Evolutionary conservation across 768 basidiomycete genomes (phyloP).

Genomic region (Cystofilobasidium bisporidii): DNA sequence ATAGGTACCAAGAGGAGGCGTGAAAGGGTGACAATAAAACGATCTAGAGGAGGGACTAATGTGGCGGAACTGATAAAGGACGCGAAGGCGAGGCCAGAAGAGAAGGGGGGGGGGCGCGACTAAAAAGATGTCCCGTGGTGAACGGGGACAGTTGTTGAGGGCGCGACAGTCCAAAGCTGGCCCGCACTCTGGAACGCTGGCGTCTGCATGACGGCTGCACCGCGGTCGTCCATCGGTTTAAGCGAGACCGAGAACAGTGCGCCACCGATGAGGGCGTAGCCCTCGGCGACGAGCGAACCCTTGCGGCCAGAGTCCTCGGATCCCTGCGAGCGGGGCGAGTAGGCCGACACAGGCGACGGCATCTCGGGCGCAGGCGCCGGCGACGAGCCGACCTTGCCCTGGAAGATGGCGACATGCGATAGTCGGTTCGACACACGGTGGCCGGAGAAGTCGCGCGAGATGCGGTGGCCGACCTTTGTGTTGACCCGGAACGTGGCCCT

Average conservation of each 20-base stretch:
- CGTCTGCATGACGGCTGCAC: conserved; percentile 22
- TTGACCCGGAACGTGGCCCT: conserved; percentile 2
- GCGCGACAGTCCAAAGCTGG: conserved; percentile 2
- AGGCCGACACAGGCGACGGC: conserved; percentile 2
- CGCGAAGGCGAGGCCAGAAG: too few relatives aligned
- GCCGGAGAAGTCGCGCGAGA: conserved; percentile 2
- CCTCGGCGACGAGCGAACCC: conserved; percentile 12
- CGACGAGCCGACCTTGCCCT: conserved; percentile 6
- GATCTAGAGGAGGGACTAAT: too few relatives aligned
- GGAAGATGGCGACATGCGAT: conserved; percentile 8
- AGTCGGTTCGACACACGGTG: neutral
- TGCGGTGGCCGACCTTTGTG: conserved; percentile 11
- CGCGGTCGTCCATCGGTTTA: conserved; percentile 26
- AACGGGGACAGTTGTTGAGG: neutral
- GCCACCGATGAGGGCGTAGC: conserved; percentile 26
- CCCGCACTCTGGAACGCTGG: conserved; percentile 11
- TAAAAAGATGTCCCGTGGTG: neutral
- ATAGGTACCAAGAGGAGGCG: too few relatives aligned
- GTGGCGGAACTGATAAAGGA: too few relatives aligned
- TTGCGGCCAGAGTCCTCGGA: neutral
- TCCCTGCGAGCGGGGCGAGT: neutral
- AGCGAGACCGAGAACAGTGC: conserved; percentile 21
- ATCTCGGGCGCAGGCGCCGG: neutral
- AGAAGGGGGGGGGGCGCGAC: too few relatives aligned
- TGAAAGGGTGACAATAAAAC: too few relatives aligned